Evolutionary conservation across 306 rosid genomes (phyloP).

Genomic region (Vigna reflexopilosa): DNA sequence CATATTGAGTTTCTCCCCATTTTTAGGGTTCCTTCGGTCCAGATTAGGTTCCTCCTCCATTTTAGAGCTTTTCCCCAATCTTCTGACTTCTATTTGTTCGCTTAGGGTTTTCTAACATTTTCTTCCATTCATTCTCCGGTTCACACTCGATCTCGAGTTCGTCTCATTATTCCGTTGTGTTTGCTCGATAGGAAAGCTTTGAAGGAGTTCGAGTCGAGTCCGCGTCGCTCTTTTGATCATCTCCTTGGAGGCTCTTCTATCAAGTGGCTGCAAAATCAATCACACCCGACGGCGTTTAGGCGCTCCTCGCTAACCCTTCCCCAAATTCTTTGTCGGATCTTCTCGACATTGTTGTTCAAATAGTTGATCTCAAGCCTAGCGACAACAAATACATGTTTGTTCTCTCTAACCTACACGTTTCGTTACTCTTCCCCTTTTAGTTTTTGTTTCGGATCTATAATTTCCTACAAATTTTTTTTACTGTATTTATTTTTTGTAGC

Average conservation of each 20-base stretch:
- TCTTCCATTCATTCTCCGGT: no score
- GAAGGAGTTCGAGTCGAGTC: no score
- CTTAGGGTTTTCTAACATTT: no score
- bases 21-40: no score
- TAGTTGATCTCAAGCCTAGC: constrained; percentile 66
- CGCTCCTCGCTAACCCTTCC: constrained; percentile 61
- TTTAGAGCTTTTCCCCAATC: no score
- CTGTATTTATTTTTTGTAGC: neutral
- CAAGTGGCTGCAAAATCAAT: constrained; percentile 62
- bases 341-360: constrained; percentile 75
- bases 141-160: no score
- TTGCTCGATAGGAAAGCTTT: no score
- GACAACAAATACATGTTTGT: constrained; percentile 72
- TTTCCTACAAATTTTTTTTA: neutral
- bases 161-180: no score
- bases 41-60: no score
- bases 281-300: constrained; percentile 63
- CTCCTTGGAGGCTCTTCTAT: neutral
- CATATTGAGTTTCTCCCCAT: no score
- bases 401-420: neutral
- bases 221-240: no score
- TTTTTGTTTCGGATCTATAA: neutral
- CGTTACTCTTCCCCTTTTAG: neutral
- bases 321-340: constrained; percentile 63
- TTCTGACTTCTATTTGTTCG: no score